A percentile compares a stretch with the other conserved stretches of the same genome.
Evolutionary conservation across 768 basidiomycete species (phyloP).

Genomic region (Russula virescens): DNA sequence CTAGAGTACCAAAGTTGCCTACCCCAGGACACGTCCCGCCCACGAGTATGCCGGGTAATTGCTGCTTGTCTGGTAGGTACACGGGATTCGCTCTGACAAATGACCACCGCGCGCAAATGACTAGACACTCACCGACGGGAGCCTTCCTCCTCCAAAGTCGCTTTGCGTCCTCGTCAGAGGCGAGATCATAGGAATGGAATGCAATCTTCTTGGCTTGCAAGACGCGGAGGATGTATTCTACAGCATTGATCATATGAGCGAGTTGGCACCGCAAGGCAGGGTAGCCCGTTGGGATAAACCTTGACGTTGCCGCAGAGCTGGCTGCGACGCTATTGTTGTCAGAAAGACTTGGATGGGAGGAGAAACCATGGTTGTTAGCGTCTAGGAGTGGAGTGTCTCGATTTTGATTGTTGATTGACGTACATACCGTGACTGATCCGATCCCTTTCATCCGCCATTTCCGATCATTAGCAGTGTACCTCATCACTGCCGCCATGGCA

Average conservation of each 20-base stretch:
- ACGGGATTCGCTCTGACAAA: constrained; percentile 7
- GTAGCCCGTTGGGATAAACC: constrained; percentile 33
- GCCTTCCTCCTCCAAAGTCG: constrained; percentile 76
- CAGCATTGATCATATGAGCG: neutral
- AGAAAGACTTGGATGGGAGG: constrained; percentile 80
- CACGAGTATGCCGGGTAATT: constrained; percentile 77
- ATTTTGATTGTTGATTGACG: too few species aligned
- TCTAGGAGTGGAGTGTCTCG: neutral
- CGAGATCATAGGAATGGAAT: constrained; percentile 78
- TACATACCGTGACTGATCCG: too few species aligned
- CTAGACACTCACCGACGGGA: constrained; percentile 45
- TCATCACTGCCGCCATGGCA: constrained; percentile 18
- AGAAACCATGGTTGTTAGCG: constrained; percentile 50
- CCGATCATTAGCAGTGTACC: too few species aligned
- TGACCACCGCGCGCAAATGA: neutral
- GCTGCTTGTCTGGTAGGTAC: constrained; percentile 60
- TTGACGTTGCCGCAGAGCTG: constrained; percentile 72
- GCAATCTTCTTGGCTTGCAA: constrained; percentile 83
- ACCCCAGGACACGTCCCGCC: constrained; percentile 75
- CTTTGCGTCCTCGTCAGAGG: constrained; percentile 79
- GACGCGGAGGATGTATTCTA: constrained; percentile 77
- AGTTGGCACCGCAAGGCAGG: neutral
- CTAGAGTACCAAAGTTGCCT: constrained; percentile 21
- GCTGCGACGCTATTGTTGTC: constrained; percentile 84
- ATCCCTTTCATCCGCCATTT: too few species aligned